Conservation (phyloP, 1,284 basidiomycete species). For the Leccinum fallax region DNA sequence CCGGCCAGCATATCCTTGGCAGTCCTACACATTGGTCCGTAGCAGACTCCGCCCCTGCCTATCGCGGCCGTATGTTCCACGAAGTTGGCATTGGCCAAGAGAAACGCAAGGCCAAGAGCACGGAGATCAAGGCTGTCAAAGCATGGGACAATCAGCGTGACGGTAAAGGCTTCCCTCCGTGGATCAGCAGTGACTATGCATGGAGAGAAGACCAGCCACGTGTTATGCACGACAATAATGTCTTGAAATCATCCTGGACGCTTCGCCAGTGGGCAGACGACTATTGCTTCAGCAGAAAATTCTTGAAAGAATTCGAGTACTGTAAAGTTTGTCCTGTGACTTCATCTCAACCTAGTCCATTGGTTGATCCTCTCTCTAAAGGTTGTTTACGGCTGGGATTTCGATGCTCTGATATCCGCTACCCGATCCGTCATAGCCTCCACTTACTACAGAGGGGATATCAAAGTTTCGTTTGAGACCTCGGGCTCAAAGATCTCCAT, state of each 20-base stretch:
- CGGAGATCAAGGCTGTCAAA: constrained; percentile 36
- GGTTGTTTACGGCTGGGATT: constrained; percentile 73
- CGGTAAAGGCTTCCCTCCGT: constrained; percentile 44
- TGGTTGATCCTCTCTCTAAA: constrained; percentile 24
- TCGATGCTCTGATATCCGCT: constrained; percentile 53
- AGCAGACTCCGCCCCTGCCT: constrained; percentile 52
- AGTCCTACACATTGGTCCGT: constrained; percentile 53
- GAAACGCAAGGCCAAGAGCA: constrained; percentile 33
- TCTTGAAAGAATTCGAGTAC: constrained; percentile 68
- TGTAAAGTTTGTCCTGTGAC: constrained; percentile 46
- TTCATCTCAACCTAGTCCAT: neutral
- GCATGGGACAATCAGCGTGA: constrained; percentile 36
- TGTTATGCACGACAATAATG: constrained; percentile 30
- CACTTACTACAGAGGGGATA: constrained; percentile 54
- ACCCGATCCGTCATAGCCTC: constrained; percentile 53
- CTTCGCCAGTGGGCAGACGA: constrained; percentile 72
- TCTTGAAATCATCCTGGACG: constrained; percentile 51
- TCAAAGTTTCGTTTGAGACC: constrained; percentile 52
- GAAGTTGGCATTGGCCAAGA: constrained; percentile 43
- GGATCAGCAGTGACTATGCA: constrained; percentile 37
- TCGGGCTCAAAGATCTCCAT: constrained; percentile 53
- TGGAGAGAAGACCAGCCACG: constrained; percentile 30
- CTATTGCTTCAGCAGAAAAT: constrained; percentile 60
- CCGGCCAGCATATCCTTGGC: constrained; percentile 39
- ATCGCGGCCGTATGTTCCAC: constrained; percentile 56